phyloP scores from a whole-genome alignment of 306 rosid species.

The Medicago lupulina region DNA sequence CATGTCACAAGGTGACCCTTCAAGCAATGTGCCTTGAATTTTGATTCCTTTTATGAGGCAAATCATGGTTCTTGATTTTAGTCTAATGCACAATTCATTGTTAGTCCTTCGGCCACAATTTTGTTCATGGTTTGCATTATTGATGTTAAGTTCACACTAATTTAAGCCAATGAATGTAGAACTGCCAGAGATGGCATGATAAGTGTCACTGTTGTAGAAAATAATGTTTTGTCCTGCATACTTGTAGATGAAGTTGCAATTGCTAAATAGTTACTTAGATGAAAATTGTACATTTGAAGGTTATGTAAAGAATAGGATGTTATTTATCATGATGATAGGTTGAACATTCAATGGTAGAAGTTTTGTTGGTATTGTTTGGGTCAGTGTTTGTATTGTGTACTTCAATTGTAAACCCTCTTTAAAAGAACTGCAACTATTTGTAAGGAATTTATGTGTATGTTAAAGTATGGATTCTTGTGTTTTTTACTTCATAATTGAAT shows the following conservation, averaged over 20 bases:
- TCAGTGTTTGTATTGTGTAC: background rate
- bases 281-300: conserved; percentile 51
- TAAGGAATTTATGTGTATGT: background rate
- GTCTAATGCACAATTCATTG: conserved; percentile 46
- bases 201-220: conserved; percentile 46
- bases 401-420: conserved; percentile 2
- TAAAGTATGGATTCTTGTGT: no score
- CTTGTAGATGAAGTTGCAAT: conserved; percentile 50
- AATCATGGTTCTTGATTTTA: conserved; percentile 42
- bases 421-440: background rate
- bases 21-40: conserved; percentile 41
- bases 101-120: conserved; percentile 46
- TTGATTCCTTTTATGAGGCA: conserved; percentile 41
- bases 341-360: conserved; percentile 38
- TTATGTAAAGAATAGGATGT: conserved; percentile 47
- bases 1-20: conserved; percentile 42
- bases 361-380: conserved; percentile 43
- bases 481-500: no score
- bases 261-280: conserved; percentile 37
- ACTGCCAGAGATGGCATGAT: background rate
- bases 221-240: conserved; percentile 37
- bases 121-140: conserved; percentile 36
- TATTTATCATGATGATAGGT: conserved; percentile 29
- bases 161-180: conserved; percentile 39
- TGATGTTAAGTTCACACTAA: conserved; percentile 39